Base-by-base conservation (phyloP, 148 eudicot species). In the Rhododendron mucronatum region DNA sequence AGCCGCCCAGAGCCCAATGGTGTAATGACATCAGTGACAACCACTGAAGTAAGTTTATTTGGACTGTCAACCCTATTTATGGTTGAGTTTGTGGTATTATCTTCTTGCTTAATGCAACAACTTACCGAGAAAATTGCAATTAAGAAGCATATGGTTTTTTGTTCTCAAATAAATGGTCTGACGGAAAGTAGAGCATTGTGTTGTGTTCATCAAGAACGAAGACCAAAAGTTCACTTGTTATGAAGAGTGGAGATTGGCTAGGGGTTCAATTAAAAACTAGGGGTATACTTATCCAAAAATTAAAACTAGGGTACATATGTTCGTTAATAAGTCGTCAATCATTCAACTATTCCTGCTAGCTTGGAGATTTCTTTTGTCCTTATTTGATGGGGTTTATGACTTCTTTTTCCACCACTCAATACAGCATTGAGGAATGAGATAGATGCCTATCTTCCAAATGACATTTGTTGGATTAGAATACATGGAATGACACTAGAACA, bases 1-100 rank as follows among this genome's bases (percentile, higher is more conserved):
- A 93, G 96, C 80, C 93, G 98, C 30, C 98, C 92, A 82, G 93
- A 90, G 35, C 86, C 87, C 76, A 88, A 91, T 87, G 95, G 94
- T 53, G 83, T 37, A 26, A 90, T 95, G 90, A 91, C 86, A 15
- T 83, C 91, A 2, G 96, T 91, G 65, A 95, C 93, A 61, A 91
- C 94, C 63, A 92, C 90, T 93, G 84, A 91, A 86, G 98, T 95
- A 85, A 88, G 92, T 92, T 84, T 88, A 55, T 57, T 65, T 71
- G 55, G 61, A 78, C 63, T 79, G 9, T 73, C 18, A 8, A 41
- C 14, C 63, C 8, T 44, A 82, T 48, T 35, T 71, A n/a, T 51
- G 30, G 2, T 28, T 28, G 9, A 80, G 81, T 61, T 83, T 44
- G 35, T 35, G 14, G 18, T 74, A 5, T 14, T 48, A 30, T 80